These are phyloP conservation scores for Goffeauzyma gilvescens DNA, from an alignment of 768 basidiomycete genomes.

Conservation along the genomic window DNA sequence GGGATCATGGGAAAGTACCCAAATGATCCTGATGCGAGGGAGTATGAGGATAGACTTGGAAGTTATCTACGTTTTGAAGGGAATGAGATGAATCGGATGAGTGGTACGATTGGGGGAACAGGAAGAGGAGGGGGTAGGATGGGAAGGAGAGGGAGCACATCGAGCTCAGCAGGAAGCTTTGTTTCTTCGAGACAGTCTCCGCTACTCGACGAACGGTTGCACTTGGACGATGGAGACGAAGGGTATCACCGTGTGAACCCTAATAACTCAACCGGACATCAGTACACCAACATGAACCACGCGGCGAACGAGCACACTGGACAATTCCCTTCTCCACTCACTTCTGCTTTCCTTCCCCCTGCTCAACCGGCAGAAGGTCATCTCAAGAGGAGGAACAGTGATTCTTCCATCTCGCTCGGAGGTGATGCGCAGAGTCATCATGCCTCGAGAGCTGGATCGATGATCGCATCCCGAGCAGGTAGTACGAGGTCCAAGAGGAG, in stretches of 20 bases:
- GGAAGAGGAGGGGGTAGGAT: too few relatives aligned
- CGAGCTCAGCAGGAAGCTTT: too few relatives aligned
- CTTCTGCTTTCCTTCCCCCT: neutral
- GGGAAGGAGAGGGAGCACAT: too few relatives aligned
- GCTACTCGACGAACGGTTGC: too few relatives aligned
- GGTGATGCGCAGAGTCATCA: constrained; percentile 4
- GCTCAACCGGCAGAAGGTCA: neutral
- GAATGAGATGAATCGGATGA: neutral
- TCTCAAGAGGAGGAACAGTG: constrained; percentile 1
- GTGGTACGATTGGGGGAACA: neutral
- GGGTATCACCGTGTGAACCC: neutral
- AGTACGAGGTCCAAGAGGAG: neutral
- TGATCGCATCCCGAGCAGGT: neutral
- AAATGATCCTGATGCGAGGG: constrained; percentile 65
- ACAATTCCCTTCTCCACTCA: neutral
- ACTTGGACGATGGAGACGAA: neutral
- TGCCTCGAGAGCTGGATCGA: neutral
- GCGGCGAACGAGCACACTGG: neutral
- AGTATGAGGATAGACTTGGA: neutral
- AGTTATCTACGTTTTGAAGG: neutral
- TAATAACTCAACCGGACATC: neutral
- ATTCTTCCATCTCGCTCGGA: constrained; percentile 4
- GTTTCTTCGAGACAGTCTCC: too few relatives aligned
- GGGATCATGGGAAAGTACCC: constrained; percentile 54
- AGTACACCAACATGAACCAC: neutral